Evolutionary conservation across 2,329 filamentous ascomycete species (phyloP).

Genomic region (Akanthomyces lecanii): DNA sequence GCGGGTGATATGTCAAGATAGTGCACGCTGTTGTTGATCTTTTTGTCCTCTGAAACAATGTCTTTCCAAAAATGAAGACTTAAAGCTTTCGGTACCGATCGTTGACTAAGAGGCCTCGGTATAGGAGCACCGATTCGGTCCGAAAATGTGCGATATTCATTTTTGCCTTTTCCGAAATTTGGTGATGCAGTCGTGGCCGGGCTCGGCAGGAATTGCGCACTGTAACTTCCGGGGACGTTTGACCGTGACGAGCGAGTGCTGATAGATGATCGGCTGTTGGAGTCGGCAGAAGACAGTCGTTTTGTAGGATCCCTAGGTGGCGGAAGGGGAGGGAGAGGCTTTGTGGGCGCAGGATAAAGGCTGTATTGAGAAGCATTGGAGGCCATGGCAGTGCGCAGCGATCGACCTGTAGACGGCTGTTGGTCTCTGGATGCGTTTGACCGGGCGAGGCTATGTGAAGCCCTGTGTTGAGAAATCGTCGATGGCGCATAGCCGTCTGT

Average conservation of each 20-base stretch:
- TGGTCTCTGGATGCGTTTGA: neutral
- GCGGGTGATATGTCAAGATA: conserved; percentile 34
- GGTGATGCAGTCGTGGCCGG: neutral
- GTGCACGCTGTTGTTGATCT: conserved; percentile 30
- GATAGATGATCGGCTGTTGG: conserved; percentile 14
- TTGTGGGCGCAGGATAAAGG: conserved; percentile 15
- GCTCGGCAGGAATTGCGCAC: neutral
- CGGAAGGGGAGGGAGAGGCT: conserved; percentile 15
- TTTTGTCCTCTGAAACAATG: conserved; percentile 26
- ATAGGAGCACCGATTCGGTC: neutral
- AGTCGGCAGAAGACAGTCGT: conserved; percentile 1
- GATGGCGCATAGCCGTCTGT: neutral
- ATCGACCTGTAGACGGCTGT: neutral
- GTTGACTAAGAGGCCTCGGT: conserved; percentile 3
- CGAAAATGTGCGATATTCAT: neutral
- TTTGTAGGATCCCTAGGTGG: neutral
- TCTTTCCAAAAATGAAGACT: conserved; percentile 21
- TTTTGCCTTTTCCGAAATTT: neutral
- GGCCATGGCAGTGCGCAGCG: neutral
- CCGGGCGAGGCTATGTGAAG: neutral
- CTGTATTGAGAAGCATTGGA: conserved; percentile 12
- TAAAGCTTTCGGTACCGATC: conserved; percentile 1
- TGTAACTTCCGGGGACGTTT: neutral
- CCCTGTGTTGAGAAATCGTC: neutral
- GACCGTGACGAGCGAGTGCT: conserved; percentile 12